phyloP scores from a whole-genome alignment of 768 basidiomycete genomes.

The Russula vinacea region DNA sequence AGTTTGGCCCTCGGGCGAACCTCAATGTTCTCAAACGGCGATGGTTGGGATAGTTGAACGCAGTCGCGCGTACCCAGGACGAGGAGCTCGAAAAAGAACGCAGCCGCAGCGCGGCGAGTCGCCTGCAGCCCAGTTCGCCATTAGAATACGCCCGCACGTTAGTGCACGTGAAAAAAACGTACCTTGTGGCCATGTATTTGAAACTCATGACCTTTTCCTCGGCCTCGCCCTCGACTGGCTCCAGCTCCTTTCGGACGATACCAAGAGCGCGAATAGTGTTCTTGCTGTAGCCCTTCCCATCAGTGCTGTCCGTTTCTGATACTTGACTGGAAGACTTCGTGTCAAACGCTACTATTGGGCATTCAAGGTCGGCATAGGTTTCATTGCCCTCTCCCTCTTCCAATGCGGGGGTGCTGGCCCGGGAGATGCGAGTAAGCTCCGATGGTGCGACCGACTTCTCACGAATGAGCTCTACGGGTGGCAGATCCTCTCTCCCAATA shows the following conservation, averaged over 20 bases:
- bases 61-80: slow-evolving; percentile 93
- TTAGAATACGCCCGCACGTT: neutral
- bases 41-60: slow-evolving; percentile 70
- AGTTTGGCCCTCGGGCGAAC: slow-evolving; percentile 77
- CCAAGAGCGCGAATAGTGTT: slow-evolving; percentile 84
- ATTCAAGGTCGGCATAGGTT: slow-evolving; percentile 63
- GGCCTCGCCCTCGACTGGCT: slow-evolving; percentile 48
- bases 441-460: slow-evolving; percentile 53
- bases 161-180: slow-evolving; percentile 10
- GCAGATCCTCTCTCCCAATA: slow-evolving; percentile 49
- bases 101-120: slow-evolving; percentile 85
- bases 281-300: slow-evolving; percentile 77
- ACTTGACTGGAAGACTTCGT: slow-evolving; percentile 52
- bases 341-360: slow-evolving; percentile 83
- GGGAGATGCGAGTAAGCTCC: slow-evolving; percentile 56
- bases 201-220: slow-evolving; percentile 67
- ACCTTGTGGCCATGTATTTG: slow-evolving; percentile 73
- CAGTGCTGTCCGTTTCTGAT: slow-evolving; percentile 38
- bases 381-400: slow-evolving; percentile 56
- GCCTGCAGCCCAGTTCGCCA: slow-evolving; percentile 47
- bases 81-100: slow-evolving; percentile 97
- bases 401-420: slow-evolving; percentile 61
- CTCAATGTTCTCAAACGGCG: slow-evolving; percentile 83
- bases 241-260: slow-evolving; percentile 69
- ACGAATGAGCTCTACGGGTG: slow-evolving; percentile 40